phyloP scores from a whole-genome alignment of 805 yeast genomes.

The Metschnikowia baotianmanensis region DNA sequence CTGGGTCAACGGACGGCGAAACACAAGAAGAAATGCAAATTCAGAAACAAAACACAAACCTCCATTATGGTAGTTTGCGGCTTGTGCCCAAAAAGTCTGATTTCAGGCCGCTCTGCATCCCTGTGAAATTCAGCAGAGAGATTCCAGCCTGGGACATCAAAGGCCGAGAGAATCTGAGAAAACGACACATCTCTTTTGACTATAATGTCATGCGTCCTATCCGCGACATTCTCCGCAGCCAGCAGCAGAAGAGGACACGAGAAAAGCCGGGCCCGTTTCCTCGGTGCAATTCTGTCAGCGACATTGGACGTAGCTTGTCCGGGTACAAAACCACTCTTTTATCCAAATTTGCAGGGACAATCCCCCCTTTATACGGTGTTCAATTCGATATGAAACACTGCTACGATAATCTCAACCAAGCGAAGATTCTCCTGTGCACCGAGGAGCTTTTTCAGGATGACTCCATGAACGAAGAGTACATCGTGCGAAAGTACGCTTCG shows the following conservation, averaged over 20 bases:
- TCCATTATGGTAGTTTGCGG: constrained; percentile 42
- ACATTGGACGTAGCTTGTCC: constrained; percentile 41
- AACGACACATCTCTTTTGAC: constrained; percentile 32
- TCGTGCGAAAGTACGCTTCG: constrained; percentile 8
- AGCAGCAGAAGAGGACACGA: constrained; percentile 13
- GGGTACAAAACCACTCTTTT: constrained; percentile 32
- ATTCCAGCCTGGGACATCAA: not conserved
- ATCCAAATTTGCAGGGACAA: constrained; percentile 2
- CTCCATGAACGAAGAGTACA: constrained; percentile 13
- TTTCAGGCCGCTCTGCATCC: constrained; percentile 60
- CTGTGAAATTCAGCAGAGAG: constrained; percentile 23
- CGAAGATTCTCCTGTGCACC: constrained; percentile 36
- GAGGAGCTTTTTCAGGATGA: constrained; percentile 21
- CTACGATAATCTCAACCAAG: constrained; percentile 66
- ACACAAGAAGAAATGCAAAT: not conserved
- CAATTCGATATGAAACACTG: constrained; percentile 79
- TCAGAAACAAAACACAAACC: no score
- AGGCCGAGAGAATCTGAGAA: constrained; percentile 23
- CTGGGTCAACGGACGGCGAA: not conserved
- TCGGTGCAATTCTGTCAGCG: constrained; percentile 41
- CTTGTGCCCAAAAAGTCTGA: constrained; percentile 60
- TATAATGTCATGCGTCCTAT: constrained; percentile 45
- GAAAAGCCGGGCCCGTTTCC: constrained; percentile 19
- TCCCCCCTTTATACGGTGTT: constrained; percentile 47
- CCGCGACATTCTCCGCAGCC: constrained; percentile 20